Evolutionary conservation across 352 stramenopile genomes (phyloP).

Genomic region (Globisporangium spiculum): DNA sequence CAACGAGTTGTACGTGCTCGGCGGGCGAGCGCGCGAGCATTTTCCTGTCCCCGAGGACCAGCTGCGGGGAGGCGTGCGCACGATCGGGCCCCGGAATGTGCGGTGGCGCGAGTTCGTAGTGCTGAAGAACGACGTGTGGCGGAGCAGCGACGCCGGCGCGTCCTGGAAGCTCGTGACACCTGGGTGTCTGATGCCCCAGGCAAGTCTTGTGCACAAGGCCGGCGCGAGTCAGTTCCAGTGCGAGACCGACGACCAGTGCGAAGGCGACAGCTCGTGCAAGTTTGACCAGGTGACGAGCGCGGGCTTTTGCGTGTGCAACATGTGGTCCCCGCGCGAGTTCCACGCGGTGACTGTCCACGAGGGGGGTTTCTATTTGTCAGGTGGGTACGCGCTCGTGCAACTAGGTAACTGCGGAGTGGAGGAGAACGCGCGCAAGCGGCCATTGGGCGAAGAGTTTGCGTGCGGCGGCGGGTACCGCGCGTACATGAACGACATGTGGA

Average conservation of each 20-base stretch:
- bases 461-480: conserved; percentile 60
- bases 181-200: conserved; percentile 57
- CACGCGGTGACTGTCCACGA: conserved; percentile 52
- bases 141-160: conserved; percentile 60
- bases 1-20: conserved; percentile 59
- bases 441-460: conserved; percentile 56
- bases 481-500: conserved; percentile 77
- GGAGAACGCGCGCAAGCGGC: conserved; percentile 45
- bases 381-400: conserved; percentile 62
- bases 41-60: conserved; percentile 51
- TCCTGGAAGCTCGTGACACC: conserved; percentile 75
- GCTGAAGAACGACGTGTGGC: conserved; percentile 81
- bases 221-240: conserved; percentile 46
- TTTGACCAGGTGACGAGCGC: conserved; percentile 43
- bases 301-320: conserved; percentile 64
- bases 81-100: conserved; percentile 29
- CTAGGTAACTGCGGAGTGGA: conserved; percentile 66
- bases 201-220: conserved; percentile 46
- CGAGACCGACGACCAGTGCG: conserved; percentile 61
- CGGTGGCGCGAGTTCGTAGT: conserved; percentile 67
- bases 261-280: conserved; percentile 55
- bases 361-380: conserved; percentile 46
- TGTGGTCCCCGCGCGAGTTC: conserved; percentile 77
- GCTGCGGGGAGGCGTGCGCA: conserved; percentile 36
- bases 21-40: conserved; percentile 59